Evolutionary conservation across 78 protist genomes (phyloP), one percentile per base, ranked within the genome.

Genomic region (Isochrysis galbana): DNA sequence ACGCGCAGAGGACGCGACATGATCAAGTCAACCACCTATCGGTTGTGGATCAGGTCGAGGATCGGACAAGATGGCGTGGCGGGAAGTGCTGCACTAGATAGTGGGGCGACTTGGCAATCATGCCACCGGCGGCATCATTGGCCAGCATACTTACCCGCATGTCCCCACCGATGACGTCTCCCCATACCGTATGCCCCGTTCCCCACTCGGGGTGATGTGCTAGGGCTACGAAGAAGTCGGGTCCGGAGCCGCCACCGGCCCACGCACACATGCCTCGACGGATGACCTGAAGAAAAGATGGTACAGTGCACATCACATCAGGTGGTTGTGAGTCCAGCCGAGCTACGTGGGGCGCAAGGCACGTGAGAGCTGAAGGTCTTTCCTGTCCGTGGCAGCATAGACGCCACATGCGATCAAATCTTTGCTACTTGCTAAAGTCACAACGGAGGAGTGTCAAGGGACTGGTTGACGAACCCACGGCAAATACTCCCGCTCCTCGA

Each of bases 201-300:
- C 88, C 88, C 88, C 88, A 80, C 88, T 80, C 88, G 2, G 88
- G 88, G 39, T 80, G 88, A 7, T 44, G 29, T 4, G 88, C 88
- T 46, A 80, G 88, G 42, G 88, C 88, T 34, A 80, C 44, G 88
- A 80, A 80, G 38, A 32, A 44, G 55, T 21, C 88, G 25, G 88
- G 55, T 2, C 88, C 88, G 47, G 48, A 7, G n/a, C 86, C 46
- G 47, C 86, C 86, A 2, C 47, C 86, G 21, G 86, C 86, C 86
- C 86, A 77, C 47, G 86, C 86, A 21, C 22, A 21, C 86, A 77
- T 77, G 29, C 86, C 86, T 7, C 86, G 46, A 1, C 86, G 86
- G 19, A 77, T 23, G 32, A 77, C 42, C 21, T 44, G 86, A 38
- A 39, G 44, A 39, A 44, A 72, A 21, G 34, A 72, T 5, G 34